Evolutionary conservation across 805 yeast species (phyloP).

Genomic region (Schwanniomyces sp.): DNA sequence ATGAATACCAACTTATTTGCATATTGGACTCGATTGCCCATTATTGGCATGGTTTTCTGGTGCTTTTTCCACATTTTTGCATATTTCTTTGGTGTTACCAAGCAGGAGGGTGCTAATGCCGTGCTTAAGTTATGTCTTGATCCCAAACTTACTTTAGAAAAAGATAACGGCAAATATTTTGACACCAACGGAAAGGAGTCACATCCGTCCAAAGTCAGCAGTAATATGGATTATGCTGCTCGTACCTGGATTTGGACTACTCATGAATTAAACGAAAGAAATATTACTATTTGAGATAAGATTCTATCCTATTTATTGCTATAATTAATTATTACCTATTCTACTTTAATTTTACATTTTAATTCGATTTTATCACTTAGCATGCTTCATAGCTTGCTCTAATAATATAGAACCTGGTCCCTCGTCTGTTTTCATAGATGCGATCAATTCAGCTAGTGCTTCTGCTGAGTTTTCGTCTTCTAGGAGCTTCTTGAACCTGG

Average conservation of each 20-base stretch:
- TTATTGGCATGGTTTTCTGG: slow-evolving; percentile 77
- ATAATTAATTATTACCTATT: background rate
- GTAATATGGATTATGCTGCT: slow-evolving; percentile 57
- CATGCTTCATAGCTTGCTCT: slow-evolving; percentile 6
- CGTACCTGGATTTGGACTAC: slow-evolving; percentile 81
- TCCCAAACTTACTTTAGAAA: slow-evolving; percentile 44
- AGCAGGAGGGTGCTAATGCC: slow-evolving; percentile 70
- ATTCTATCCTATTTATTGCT: background rate
- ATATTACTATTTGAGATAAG: slow-evolving; percentile 19
- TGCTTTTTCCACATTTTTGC: slow-evolving; percentile 68
- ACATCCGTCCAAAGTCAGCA: slow-evolving; percentile 58
- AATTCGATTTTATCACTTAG: background rate
- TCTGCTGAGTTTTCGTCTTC: slow-evolving; percentile 2
- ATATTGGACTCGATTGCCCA: slow-evolving; percentile 75
- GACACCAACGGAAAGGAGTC: slow-evolving; percentile 59
- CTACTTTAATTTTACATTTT: background rate
- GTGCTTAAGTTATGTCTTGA: slow-evolving; percentile 63
- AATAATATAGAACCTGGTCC: slow-evolving; percentile 8
- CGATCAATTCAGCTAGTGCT: slow-evolving; percentile 3
- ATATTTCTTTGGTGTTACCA: slow-evolving; percentile 64
- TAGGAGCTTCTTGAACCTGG: slow-evolving; percentile 1
- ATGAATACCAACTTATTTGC: slow-evolving; percentile 75
- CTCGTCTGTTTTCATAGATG: slow-evolving; percentile 1
- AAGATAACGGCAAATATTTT: slow-evolving; percentile 69
- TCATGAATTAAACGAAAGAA: slow-evolving; percentile 53